phyloP scores from a whole-genome alignment of 495 filamentous ascomycete species.

The Tuber umbilicatum region DNA sequence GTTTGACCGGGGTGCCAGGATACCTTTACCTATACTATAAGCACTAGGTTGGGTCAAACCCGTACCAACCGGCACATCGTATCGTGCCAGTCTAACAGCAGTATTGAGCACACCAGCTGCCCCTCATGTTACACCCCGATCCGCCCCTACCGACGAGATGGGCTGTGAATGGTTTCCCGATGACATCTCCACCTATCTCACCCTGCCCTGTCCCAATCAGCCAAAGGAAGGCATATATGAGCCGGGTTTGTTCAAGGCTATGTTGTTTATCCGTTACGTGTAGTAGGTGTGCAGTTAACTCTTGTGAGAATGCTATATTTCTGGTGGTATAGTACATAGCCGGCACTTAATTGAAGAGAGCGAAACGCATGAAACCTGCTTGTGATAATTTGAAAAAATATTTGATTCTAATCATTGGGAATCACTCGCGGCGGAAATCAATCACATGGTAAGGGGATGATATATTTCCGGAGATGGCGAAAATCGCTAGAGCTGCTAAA shows the following conservation, averaged over 20 bases:
- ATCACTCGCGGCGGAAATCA: neutral
- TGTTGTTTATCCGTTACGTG: neutral
- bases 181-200: neutral
- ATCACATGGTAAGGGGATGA: neutral
- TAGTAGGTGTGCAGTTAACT: neutral
- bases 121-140: neutral
- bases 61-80: neutral
- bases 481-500: neutral
- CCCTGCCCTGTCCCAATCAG: neutral
- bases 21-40: neutral
- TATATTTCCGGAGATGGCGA: neutral
- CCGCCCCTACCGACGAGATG: neutral
- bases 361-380: neutral
- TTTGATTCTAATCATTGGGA: neutral
- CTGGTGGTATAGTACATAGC: neutral
- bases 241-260: neutral
- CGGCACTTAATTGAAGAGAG: neutral
- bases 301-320: neutral
- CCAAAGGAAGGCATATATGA: neutral
- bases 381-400: neutral
- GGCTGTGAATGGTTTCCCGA: neutral
- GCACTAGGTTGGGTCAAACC: neutral
- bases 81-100: neutral
- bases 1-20: neutral
- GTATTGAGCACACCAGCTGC: neutral